Base-by-base conservation (phyloP, 306 rosid genomes). In the Sicyos edulis region DNA sequence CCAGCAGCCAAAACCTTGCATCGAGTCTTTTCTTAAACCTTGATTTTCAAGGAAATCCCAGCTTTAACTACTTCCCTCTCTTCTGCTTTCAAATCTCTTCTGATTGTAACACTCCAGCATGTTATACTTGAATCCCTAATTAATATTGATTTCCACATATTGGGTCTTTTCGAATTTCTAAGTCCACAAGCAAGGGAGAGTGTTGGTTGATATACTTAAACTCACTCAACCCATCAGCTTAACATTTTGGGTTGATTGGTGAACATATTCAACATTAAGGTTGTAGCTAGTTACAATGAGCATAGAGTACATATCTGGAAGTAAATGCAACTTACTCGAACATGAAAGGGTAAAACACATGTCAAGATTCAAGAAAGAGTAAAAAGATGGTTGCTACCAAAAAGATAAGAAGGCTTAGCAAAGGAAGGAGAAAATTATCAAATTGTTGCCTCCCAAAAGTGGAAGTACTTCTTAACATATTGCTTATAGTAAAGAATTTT, bases 61-160 rank as follows among this genome's bases (percentile, higher is more conserved):
- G 29, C 4, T 20, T 26, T 54, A n/a, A 24, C 29, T 10, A 10
- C 24, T 3, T 3, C 32, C 32, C 15, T 55, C 22, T 54, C 58
- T 54, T 52, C 56, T 52, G n/a, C 56, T 19, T n/a, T 52, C 20
- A 52, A 52, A 52, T 52, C 22, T 17, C 58, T 54, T 54, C 58
- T 54, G 58, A 21, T n/a, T 54, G 58, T 52, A 51, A 52, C 7
- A 54, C 58, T 54, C 58, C 58, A 54, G 22, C 58, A 54, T n/a
- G 20, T 53, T 53, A n/a, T 21, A 7, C 8, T 16, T n/a, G 21
- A 53, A 54, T 54, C 58, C 12, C 17, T 10, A 17, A 17, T 17
- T 17, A 21, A n/a, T 53, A 15, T 52, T 17, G 55, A 26, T 26
- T 26, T 26, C 29, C 29, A 26, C 29, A 26, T 26, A 3, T 26